These are phyloP conservation scores for Fusarium sublunatum DNA, from an alignment of 2,329 filamentous ascomycete genomes.

Conservation along the genomic window DNA sequence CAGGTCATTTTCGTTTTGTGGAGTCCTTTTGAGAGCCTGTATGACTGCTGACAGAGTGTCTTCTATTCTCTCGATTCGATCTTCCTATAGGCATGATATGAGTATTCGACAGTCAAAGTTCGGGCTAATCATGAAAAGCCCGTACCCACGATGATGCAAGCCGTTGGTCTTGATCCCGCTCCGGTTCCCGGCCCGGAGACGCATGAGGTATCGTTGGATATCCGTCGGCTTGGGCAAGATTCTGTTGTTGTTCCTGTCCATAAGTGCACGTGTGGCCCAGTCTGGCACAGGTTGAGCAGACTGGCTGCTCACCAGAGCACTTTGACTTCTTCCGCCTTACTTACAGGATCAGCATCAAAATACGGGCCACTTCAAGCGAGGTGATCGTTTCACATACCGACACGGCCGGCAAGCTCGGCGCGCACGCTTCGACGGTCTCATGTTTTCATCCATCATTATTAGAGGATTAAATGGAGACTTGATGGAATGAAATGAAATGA, in stretches of 20 bases:
- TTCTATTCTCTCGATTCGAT: conserved; percentile 2
- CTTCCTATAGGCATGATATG: neutral
- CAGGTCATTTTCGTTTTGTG: neutral
- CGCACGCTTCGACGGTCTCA: too few relatives aligned
- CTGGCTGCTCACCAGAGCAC: conserved; percentile 18
- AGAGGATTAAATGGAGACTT: too few relatives aligned
- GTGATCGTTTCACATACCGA: too few relatives aligned
- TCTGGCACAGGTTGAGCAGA: conserved; percentile 11
- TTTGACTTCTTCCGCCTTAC: conserved; percentile 18
- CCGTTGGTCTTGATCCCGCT: neutral
- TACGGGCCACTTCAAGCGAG: too few relatives aligned
- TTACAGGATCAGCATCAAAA: too few relatives aligned
- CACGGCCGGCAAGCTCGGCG: too few relatives aligned
- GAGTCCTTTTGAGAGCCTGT: neutral
- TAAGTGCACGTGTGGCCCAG: conserved; percentile 9
- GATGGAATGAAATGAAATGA: too few relatives aligned
- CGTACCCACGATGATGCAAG: neutral
- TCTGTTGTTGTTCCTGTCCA: neutral
- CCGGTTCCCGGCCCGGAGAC: neutral
- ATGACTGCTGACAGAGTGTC: neutral
- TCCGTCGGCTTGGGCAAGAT: neutral
- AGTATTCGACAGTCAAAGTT: neutral
- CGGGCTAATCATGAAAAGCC: neutral
- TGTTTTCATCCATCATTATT: too few relatives aligned
- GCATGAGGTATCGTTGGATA: neutral